These are phyloP conservation scores for Amphicarpaea edgeworthii DNA, from an alignment of 306 rosid genomes.

Conservation along the genomic window DNA sequence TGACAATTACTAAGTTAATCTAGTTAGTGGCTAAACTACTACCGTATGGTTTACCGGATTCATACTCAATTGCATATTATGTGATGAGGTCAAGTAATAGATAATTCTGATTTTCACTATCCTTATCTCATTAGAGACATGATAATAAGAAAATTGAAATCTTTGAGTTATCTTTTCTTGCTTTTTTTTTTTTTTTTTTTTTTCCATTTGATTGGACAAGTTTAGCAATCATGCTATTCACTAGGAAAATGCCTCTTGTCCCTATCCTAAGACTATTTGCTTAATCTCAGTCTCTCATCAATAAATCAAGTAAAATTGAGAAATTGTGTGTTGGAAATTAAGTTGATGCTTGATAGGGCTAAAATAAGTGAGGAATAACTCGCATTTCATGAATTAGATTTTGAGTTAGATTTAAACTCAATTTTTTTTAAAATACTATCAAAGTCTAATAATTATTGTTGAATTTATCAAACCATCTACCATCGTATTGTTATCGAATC, in stretches of 20 bases:
- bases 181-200: no score
- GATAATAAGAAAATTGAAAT: slow-evolving; percentile 33
- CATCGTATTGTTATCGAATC: no score
- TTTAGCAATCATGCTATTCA: slow-evolving; percentile 50
- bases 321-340: background rate
- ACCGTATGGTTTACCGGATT: background rate
- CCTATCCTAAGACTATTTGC: slow-evolving; percentile 35
- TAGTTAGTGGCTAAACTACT: background rate
- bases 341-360: no score
- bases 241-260: slow-evolving; percentile 47
- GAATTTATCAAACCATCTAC: no score
- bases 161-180: slow-evolving; percentile 43
- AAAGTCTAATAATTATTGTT: background rate
- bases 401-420: background rate
- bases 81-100: slow-evolving; percentile 46
- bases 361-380: background rate
- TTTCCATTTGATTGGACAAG: slow-evolving; percentile 59
- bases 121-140: slow-evolving; percentile 26
- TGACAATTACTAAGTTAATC: slow-evolving; percentile 29
- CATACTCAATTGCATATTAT: slow-evolving; percentile 22
- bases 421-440: background rate
- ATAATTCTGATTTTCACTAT: slow-evolving; percentile 28
- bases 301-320: background rate
- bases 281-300: slow-evolving; percentile 32
- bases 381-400: background rate